Conservation (phyloP, 495 filamentous ascomycete genomes). For the Pyrenopolyporus hunteri region DNA sequence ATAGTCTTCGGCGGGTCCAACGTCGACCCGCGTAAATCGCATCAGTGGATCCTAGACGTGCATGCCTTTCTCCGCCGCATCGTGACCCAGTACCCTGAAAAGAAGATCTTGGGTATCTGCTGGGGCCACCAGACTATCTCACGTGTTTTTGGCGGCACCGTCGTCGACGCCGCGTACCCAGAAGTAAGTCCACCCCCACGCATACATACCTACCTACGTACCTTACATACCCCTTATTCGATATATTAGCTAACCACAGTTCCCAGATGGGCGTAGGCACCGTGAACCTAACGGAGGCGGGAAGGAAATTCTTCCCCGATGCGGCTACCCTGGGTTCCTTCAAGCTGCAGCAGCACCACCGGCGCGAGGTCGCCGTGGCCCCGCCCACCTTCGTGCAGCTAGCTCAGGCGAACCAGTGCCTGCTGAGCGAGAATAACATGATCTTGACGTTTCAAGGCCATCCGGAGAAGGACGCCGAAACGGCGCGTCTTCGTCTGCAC, state of each 20-base stretch:
- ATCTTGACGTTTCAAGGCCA: constrained; percentile 58
- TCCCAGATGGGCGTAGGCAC: constrained; percentile 50
- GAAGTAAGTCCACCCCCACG: constrained; percentile 39
- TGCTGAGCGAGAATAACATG: constrained; percentile 48
- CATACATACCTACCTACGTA: background rate
- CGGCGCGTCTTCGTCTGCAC: constrained; percentile 47
- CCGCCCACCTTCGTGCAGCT: constrained; percentile 46
- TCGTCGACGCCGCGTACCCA: constrained; percentile 48
- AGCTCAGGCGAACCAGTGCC: constrained; percentile 48
- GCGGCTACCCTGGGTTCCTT: constrained; percentile 20
- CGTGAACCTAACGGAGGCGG: constrained; percentile 45
- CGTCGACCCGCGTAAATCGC: constrained; percentile 50
- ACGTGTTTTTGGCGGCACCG: constrained; percentile 49
- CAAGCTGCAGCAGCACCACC: constrained; percentile 54
- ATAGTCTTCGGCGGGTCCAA: constrained; percentile 57
- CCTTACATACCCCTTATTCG: background rate
- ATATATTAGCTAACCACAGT: background rate
- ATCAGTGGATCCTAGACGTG: constrained; percentile 53
- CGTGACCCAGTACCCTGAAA: constrained; percentile 43
- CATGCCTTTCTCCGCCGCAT: constrained; percentile 50
- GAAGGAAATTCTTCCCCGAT: constrained; percentile 46
- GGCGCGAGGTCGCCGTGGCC: constrained; percentile 44
- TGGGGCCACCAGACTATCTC: constrained; percentile 58
- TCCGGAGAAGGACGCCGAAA: constrained; percentile 54
- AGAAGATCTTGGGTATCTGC: constrained; percentile 55